A percentile compares a stretch with the other conserved stretches of the same genome.
phyloP scores from a whole-genome alignment of 805 yeast species.

The Wickerhamiella hasegawae region DNA sequence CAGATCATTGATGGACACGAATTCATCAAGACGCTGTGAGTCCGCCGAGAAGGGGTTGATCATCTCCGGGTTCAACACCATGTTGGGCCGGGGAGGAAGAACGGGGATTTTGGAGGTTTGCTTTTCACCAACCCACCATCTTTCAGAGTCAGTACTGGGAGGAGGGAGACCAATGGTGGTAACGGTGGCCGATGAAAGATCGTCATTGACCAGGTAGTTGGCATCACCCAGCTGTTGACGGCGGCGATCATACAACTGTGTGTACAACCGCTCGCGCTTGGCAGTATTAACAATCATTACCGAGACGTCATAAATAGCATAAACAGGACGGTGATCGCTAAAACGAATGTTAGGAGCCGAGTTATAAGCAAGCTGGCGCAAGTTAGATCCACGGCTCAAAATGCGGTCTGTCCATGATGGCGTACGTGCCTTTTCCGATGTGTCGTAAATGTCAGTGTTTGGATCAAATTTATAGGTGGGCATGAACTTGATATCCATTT shows the following conservation, averaged over 20 bases:
- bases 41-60: slow-evolving; percentile 59
- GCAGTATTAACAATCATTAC: slow-evolving; percentile 57
- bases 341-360: slow-evolving; percentile 40
- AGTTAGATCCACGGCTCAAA: slow-evolving; percentile 40
- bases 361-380: slow-evolving; percentile 53
- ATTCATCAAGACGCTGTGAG: slow-evolving; percentile 32
- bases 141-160: slow-evolving; percentile 64
- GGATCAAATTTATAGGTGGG: slow-evolving; percentile 92
- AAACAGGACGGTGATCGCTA: slow-evolving; percentile 92
- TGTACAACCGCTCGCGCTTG: slow-evolving; percentile 36
- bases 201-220: slow-evolving; percentile 16
- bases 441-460: slow-evolving; percentile 64
- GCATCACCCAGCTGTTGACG: slow-evolving; percentile 27
- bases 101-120: slow-evolving; percentile 53
- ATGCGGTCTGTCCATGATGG: slow-evolving; percentile 97
- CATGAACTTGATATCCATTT: slow-evolving; percentile 55
- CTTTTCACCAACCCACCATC: slow-evolving; percentile 90
- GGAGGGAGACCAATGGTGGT: slow-evolving; percentile 46
- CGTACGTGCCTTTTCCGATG: slow-evolving; percentile 80
- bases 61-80: slow-evolving; percentile 49
- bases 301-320: slow-evolving; percentile 50
- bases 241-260: slow-evolving; percentile 43
- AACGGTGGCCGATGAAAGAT: slow-evolving; percentile 14
- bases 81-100: slow-evolving; percentile 25
- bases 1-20: slow-evolving; percentile 21